Base-by-base conservation (phyloP, 345 rosid species). In the Trapa incisa region DNA sequence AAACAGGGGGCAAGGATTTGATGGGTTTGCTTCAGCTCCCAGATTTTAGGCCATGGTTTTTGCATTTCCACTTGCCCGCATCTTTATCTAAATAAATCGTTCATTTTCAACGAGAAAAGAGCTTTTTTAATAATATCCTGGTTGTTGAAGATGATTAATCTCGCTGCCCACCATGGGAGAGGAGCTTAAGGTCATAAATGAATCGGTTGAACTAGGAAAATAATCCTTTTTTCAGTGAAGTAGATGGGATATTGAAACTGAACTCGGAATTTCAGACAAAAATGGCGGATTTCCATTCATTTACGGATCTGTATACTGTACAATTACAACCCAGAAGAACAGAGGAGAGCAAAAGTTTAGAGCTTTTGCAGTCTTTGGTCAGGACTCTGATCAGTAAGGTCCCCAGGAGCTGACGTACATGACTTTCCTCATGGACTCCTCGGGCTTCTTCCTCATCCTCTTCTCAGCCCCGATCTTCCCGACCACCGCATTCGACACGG, bases 21-120 rank as follows among this genome's bases (percentile, higher is more conserved):
- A 16, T 52, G 65, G 65, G 42, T 56, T 36, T 61, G 71, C 3
- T 6, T n/a, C 41, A 58, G 71, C 65, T 68, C 71, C 65, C 71
- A 36, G 71, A 58, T 58, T 58, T 68, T 3, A 54, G 65, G 70
- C 65, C 10, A 43, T 33, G 71, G 71, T 68, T 58, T 43, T 42
- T 38, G 29, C 41, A 58, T 58, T 45, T 32, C 38, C 63, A 58
- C 15, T 32, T 58, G 60, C 60, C 48, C 48, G 11, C 4, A 5
- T 7, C n/a, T 54, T 17, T 50, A 17, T 50, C 14, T 50, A 1
- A 47, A 11, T 47, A 15, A 2, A 32, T 35, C 15, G 17, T n/a
- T 47, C 1, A 45, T 45, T 45, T 41, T 41, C 7, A 8, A 45
- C 48, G 48, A 45, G 48, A 45, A 45, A 45, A 45, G 48, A 45